Percentiles rank a stretch among this genome's conserved stretches.
Conservation (phyloP, 2,329 filamentous ascomycete species). For the Aspergillus tanneri region DNA sequence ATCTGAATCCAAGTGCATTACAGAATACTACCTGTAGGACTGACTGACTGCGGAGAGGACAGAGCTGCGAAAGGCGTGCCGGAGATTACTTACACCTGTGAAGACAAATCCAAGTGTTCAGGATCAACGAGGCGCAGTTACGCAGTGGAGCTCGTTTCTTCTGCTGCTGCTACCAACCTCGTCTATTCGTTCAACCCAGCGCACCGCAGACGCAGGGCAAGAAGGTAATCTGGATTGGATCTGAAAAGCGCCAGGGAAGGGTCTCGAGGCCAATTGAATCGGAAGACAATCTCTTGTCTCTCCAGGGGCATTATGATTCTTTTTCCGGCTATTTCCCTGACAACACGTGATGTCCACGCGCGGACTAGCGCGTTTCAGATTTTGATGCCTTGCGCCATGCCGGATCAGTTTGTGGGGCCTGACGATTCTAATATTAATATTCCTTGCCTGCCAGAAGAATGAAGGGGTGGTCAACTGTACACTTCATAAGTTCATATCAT, state of each 20-base stretch:
- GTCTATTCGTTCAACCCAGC: slow-evolving; percentile 6
- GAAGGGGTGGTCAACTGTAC: no score
- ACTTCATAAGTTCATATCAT: no score
- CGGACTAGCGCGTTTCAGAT: slow-evolving; percentile 33
- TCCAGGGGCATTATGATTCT: no score
- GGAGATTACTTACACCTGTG: slow-evolving; percentile 24
- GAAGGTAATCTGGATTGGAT: neutral
- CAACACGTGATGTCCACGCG: slow-evolving; percentile 24
- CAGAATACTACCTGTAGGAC: slow-evolving; percentile 10
- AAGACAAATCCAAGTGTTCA: slow-evolving; percentile 22
- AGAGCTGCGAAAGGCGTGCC: slow-evolving; percentile 11
- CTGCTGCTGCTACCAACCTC: slow-evolving; percentile 1
- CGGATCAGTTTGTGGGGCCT: slow-evolving; percentile 9
- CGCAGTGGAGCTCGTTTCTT: slow-evolving; percentile 13
- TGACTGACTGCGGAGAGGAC: slow-evolving; percentile 2
- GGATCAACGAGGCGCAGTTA: slow-evolving; percentile 29
- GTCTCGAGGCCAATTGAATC: neutral
- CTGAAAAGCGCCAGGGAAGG: neutral
- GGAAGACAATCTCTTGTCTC: neutral
- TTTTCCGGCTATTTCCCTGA: slow-evolving; percentile 3
- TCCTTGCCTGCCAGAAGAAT: no score
- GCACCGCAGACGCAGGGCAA: neutral
- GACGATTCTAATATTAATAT: no score
- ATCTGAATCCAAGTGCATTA: slow-evolving; percentile 12
- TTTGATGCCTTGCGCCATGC: slow-evolving; percentile 19